Evolutionary conservation across 441 rosid genomes (phyloP), one percentile per base, ranked within the genome.

Genomic region (Sinapis alba): DNA sequence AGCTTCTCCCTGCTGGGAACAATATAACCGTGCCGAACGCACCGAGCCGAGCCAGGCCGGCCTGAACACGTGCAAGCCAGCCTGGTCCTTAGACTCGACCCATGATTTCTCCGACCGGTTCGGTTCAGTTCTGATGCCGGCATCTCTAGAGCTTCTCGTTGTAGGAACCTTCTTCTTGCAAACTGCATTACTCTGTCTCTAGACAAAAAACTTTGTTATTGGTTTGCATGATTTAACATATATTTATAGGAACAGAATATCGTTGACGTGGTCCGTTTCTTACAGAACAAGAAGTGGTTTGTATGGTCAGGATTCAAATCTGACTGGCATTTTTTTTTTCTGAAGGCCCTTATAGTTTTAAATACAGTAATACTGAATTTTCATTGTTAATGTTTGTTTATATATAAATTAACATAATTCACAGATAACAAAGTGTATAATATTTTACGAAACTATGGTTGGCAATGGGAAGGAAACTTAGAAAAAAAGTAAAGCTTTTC

Each of bases 1-100:
- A 81, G 47, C 73, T 32, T 84, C 47, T 78, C 85, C 3, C 45
- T 53, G 62, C 74, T 75, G 0, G 90, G 93, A 30, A 87, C 81
- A 66, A 78, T 5, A 62, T 84, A 87, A 4, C 92, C 88, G 62
- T 90, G 91, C 19, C 62, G 76, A 32, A 84, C 57, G 77, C 95
- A 88, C 74, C 74, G 79, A 16, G 58, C 79, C 9, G 83, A 83
- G 51, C 90, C 93, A 1, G 87, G 91, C 60, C 76, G 81, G 62
- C 73, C 83, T 18, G 73, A 65, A 59, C 92, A 86, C 1, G 88
- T 80, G 72, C 93, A 88, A 45, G 62, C 69, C 1, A 71, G 38
- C 4, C 82, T 60, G 2, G 62, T 13, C 68, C 83, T 79, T 5
- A 83, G 67, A 43, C 82, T 68, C 0, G 78, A 68, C 0, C 58